Base-by-base conservation (phyloP, 441 rosid genomes). In the Oxalis stricta region DNA sequence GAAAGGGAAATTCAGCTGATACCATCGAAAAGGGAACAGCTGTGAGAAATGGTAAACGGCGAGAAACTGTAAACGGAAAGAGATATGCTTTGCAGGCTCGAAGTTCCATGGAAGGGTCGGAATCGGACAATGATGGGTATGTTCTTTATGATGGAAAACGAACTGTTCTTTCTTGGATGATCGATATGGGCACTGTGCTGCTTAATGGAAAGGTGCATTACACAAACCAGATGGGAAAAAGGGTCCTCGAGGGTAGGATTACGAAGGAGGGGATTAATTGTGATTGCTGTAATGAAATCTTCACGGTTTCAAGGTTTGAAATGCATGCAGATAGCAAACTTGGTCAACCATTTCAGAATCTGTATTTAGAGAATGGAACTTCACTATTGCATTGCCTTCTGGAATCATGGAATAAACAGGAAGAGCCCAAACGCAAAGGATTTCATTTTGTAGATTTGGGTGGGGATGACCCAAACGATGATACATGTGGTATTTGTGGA, bases 401-500 rank as follows among this genome's bases (percentile, higher is more conserved):
- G 46, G 83, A 77, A 14, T 70, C 79, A 9, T 84, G 93, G 94
- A 63, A 68, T 41, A 84, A 77, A 62, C 84, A 79, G 60, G 76
- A 71, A 4, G 75, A 71, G 48, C 46, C 72, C 43, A 60, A 37
- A 38, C 55, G 15, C 38, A 76, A 72, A 49, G 82, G 82, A 36
- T 73, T 69, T 53, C 81, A 82, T 67, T 58, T 63, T 44, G 73
- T 92, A 42, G 79, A 86, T 52, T 64, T 71, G 53, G 60, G 43
- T 48, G 73, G 73, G 28, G 86, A 76, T 30, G 99, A 92, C 61
- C 95, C 83, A 41, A 92, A 76, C 47, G 99, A 92, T 54, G 96
- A 92, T 66, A 79, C 99, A 10, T 92, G 96, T 71, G 96, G 83
- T 46, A 69, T 84, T 35, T 92, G 99, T 69, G 99, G 96, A 35